Evolutionary conservation across 495 filamentous ascomycete genomes (phyloP).

Genomic region (Penicillium dipodomyicola): DNA sequence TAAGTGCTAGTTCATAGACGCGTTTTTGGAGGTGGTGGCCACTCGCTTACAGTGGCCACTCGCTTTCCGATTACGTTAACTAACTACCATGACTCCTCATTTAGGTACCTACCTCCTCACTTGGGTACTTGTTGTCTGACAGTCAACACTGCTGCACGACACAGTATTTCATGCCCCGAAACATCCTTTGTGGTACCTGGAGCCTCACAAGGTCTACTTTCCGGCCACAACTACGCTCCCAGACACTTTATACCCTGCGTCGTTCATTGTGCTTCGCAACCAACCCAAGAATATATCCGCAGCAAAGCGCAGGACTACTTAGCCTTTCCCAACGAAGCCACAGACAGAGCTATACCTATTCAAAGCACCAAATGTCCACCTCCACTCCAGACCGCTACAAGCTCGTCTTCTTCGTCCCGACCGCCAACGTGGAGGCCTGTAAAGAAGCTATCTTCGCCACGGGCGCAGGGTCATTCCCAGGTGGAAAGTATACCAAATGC

Average conservation of each 20-base stretch:
- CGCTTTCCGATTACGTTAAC: no score
- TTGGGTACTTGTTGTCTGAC: background rate
- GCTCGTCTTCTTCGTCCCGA: constrained; percentile 49
- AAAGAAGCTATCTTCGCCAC: constrained; percentile 48
- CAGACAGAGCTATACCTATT: background rate
- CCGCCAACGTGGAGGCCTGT: constrained; percentile 37
- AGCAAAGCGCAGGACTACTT: background rate
- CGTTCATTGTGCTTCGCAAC: background rate
- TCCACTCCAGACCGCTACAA: constrained; percentile 43
- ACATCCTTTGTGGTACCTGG: background rate
- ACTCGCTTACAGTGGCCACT: no score
- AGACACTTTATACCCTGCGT: background rate
- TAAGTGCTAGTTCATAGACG: no score
- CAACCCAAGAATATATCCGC: background rate
- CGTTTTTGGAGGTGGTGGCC: no score
- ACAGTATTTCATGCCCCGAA: background rate
- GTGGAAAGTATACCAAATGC: constrained; percentile 42
- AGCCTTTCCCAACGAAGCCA: background rate
- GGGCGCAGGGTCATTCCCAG: constrained; percentile 45
- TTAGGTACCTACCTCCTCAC: background rate
- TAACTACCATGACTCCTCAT: constrained; percentile 4
- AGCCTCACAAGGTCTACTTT: constrained; percentile 4
- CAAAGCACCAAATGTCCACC: constrained; percentile 6
- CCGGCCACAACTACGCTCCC: background rate
- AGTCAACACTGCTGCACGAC: background rate